Evolutionary conservation across 1,284 basidiomycete genomes (phyloP), one percentile per base, ranked within the genome.

Genomic region (Moesziomyces antarcticus): DNA sequence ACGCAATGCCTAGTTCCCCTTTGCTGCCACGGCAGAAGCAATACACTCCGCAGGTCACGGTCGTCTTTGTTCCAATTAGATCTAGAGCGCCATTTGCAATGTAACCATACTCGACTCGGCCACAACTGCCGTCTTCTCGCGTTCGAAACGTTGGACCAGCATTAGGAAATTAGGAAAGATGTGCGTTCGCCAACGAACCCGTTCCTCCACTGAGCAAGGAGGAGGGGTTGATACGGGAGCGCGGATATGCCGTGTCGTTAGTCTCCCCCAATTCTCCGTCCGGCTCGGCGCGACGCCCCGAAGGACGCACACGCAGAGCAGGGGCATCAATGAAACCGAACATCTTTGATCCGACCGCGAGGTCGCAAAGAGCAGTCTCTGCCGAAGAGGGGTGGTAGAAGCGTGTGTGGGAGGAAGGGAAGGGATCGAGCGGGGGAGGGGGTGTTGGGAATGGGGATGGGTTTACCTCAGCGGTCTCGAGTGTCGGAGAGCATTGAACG

Each of bases 101-200:
- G 30, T 40, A 22, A 46, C 22, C 20, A 44, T 22, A 13, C 16
- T 25, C 37, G 10, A 24, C 44, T 37, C 20, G 18, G 14, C 24
- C 13, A n/a, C 30, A 27, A 41, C 43, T 41, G 18, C 13, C 40
- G 14, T 30, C 30, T 30, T 30, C 8, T 1, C 5, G 30, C 30
- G 30, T 8, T 5, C 30, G 30, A 30, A 9, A 30, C 30, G 30
- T 8, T 30, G 30, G 30, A 30, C 1, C 5, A 30, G 30, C 16
- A 21, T 24, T 30, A 22, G 11, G 25, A 25, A 8, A 37, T 18
- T 27, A 22, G 8, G 18, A 33, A 37, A 37, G 41, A 69, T 69
- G 59, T 69, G 66, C 66, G 66, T 52, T 69, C 55, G 33, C 66
- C 66, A 69, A 69, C 66, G 66, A 69, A 63, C 66, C 66, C 66